Base-by-base conservation (phyloP, 371 early-diverging fungal species). In the Mucor racemosus region DNA sequence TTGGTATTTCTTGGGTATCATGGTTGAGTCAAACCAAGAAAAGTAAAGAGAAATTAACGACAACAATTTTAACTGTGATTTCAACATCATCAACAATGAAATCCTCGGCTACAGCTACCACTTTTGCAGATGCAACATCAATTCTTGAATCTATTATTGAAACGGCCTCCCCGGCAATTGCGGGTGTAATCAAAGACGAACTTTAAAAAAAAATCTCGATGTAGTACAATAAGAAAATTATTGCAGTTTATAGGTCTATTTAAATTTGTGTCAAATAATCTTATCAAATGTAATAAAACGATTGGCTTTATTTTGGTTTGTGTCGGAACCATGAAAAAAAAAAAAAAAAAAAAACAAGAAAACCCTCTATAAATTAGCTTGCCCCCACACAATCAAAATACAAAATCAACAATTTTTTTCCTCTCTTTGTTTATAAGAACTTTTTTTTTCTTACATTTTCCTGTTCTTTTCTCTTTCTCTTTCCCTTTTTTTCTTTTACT, bases 1-100 rank as follows among this genome's bases (percentile, higher is more conserved):
- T 86, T 2, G 90, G 89, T 10, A 76, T 87, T 8, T 83, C 86
- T 3, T 77, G 85, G 77, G 42, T 84, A 2, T 71, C 79, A 1
- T 89, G 86, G 77, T 61, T 87, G 13, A 67, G 82, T 21, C 56
- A 50, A 31, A 62, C 64, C 55, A 68, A 69, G 50, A 64, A 65
- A 21, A 62, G 53, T 10, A 65, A 41, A 7, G n/a, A 61, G 14
- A 64, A n/a, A 19, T 14, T 46, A 21, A 38, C 55, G 5, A 35
- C 56, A 8, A 50, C 36, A 13, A 62, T 50, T 6, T n/a, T 31
- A 39, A 48, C 58, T 9, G 48, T 48, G 1, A 41, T 36, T 15
- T 34, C 40, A n/a, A 13, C 31, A 9, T 41, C 41, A 50, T 21
- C 62, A 34, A 34, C 53, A 4, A 15, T 26, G 41, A 58, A 39